Evolutionary conservation across 2,329 filamentous ascomycete species (phyloP).

Genomic region (Phoma sp.): DNA sequence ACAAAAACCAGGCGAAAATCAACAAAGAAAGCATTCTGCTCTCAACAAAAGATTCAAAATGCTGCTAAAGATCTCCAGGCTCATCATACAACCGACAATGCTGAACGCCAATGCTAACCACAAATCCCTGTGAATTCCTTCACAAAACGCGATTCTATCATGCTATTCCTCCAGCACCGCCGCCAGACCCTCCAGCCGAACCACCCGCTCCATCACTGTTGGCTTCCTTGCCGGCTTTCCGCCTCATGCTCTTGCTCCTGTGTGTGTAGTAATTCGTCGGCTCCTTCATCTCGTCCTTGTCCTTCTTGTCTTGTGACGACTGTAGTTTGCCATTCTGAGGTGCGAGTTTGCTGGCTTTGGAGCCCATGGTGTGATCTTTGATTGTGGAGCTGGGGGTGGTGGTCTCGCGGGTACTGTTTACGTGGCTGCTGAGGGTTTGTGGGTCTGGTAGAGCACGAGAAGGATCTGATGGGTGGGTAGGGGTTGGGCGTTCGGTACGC

Average conservation of each 20-base stretch:
- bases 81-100: not conserved
- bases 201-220: slow-evolving; percentile 14
- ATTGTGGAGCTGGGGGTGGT: not conserved
- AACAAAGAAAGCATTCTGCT: no score
- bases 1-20: no score
- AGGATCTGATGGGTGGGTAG: slow-evolving; percentile 10
- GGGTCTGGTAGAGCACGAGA: not conserved
- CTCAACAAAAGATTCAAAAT: no score
- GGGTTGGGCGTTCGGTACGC: slow-evolving; percentile 16
- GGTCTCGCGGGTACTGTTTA: not conserved
- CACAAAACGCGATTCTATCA: not conserved
- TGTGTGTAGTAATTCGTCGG: slow-evolving; percentile 43
- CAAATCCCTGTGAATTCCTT: not conserved
- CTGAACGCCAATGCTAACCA: not conserved
- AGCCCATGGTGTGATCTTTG: slow-evolving; percentile 34
- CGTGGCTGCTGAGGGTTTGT: not conserved
- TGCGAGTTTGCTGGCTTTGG: slow-evolving; percentile 35
- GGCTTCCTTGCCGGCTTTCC: slow-evolving; percentile 36
- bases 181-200: slow-evolving; percentile 19
- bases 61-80: not conserved
- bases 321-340: slow-evolving; percentile 29
- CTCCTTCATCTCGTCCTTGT: slow-evolving; percentile 46
- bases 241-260: slow-evolving; percentile 42
- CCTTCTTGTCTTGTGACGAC: slow-evolving; percentile 27
- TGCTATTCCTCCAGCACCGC: slow-evolving; percentile 14